phyloP scores from a whole-genome alignment of 164 flowering plant genomes.

The Stephania yunnanensis region DNA sequence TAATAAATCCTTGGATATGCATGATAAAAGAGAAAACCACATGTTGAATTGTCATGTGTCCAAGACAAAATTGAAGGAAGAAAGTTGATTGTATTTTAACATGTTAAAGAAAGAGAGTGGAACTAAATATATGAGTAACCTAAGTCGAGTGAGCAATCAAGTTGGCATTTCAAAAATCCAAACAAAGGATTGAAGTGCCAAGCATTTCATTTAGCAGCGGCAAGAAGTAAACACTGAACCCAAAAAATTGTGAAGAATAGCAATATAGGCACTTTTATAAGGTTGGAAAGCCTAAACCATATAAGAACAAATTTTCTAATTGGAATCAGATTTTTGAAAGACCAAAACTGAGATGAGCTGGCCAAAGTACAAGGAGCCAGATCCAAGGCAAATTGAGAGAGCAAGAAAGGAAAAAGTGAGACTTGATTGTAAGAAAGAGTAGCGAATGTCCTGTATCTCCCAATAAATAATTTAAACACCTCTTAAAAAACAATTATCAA shows the following conservation, averaged over 20 bases:
- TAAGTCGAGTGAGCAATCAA: neutral
- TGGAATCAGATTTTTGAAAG: neutral
- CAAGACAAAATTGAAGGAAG: neutral
- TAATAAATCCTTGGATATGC: too few relatives aligned
- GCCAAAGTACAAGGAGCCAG: neutral
- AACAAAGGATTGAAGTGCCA: neutral
- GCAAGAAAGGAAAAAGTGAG: neutral
- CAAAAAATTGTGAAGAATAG: neutral
- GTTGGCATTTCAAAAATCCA: neutral
- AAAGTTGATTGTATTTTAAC: neutral
- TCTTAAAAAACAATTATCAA: neutral
- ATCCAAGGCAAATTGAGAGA: neutral
- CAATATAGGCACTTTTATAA: neutral
- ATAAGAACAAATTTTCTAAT: neutral
- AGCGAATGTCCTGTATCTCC: neutral
- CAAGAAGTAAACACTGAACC: neutral
- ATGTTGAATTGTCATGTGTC: too few relatives aligned
- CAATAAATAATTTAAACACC: neutral
- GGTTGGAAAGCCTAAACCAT: neutral
- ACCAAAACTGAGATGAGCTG: neutral
- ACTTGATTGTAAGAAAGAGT: neutral
- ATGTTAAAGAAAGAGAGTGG: neutral
- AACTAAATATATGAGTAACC: too few relatives aligned
- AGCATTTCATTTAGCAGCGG: neutral
- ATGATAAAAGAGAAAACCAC: too few relatives aligned